phyloP scores from a whole-genome alignment of 352 stramenopile genomes.

The Phytophthora pluvialis region DNA sequence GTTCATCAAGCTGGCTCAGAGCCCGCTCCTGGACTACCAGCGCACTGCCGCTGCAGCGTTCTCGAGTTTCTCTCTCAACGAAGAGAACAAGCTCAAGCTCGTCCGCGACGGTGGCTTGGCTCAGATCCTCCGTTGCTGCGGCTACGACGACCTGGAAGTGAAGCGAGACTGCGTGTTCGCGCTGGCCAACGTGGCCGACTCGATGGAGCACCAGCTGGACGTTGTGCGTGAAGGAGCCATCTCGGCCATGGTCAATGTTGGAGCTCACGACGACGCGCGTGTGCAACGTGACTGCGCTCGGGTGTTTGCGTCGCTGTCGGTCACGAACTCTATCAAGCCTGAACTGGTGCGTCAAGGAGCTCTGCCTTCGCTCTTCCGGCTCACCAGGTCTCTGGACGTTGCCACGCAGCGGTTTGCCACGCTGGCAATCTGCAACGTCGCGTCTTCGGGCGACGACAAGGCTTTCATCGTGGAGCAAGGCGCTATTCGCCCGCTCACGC shows the following conservation, averaged over 20 bases:
- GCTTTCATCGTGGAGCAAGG: slow-evolving; percentile 92
- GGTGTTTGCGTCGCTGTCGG: slow-evolving; percentile 91
- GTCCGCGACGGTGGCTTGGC: slow-evolving; percentile 91
- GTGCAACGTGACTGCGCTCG: slow-evolving; percentile 94
- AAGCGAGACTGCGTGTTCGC: slow-evolving; percentile 93
- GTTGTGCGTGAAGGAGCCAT: slow-evolving; percentile 91
- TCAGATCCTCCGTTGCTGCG: slow-evolving; percentile 91
- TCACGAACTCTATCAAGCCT: slow-evolving; percentile 84
- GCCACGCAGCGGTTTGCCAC: slow-evolving; percentile 95
- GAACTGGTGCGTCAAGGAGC: slow-evolving; percentile 86
- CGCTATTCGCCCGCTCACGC: slow-evolving; percentile 92
- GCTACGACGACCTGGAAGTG: slow-evolving; percentile 93
- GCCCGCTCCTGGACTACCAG: slow-evolving; percentile 90
- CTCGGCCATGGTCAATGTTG: slow-evolving; percentile 75
- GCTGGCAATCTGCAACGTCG: slow-evolving; percentile 95
- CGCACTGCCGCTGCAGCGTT: slow-evolving; percentile 94
- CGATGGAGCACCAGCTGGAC: slow-evolving; percentile 90
- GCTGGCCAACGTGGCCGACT: slow-evolving; percentile 94
- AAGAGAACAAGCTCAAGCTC: slow-evolving; percentile 95
- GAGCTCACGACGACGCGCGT: slow-evolving; percentile 83
- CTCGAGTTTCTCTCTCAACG: slow-evolving; percentile 91
- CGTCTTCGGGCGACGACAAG: slow-evolving; percentile 83
- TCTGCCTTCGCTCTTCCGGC: slow-evolving; percentile 91
- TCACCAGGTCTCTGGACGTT: slow-evolving; percentile 93
- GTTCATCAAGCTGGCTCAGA: slow-evolving; percentile 93